Base-by-base conservation (phyloP, 768 basidiomycete species). In the Amanita jacksonii region DNA sequence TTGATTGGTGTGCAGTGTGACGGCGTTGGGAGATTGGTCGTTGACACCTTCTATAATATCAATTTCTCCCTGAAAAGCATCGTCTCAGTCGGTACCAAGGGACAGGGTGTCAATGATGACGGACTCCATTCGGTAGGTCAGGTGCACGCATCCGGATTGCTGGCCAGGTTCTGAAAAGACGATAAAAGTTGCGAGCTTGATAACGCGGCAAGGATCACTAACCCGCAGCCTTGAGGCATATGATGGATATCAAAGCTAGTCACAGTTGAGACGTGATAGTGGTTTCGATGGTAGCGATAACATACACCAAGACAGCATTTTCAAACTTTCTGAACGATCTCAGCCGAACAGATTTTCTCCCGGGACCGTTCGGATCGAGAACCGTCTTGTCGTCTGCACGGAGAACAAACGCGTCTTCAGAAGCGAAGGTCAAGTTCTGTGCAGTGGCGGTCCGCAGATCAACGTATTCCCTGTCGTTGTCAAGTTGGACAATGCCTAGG, bases 1-100 rank as follows among this genome's bases (percentile, higher is more conserved):
- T 61, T 40, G 13, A 42, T 63, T 63, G 3, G 80, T 81, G 56
- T 82, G 79, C 8, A 83, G 64, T 0, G 77, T 73, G 0, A 66
- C 67, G 36, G 63, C 58, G 51, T 81, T 74, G 1, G 75, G 72
- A 3, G 51, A 48, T 38, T 68, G 62, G 51, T 77, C 62, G 52
- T 83, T 82, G 10, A 79, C 72, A 31, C 76, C 74, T 52, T 77
- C 74, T 16, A 76, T 48, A 25, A 77, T 72, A 51, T 77, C 70
- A 18, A 70, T 57, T 45, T 69, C 63, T 9, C 70, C 71, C 64
- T 70, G 16, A 38, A 5, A n/a, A 38, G 24, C 35, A 33, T 18
- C 3, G 3, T 39, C 54, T 5, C n/a, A n/a, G n/a, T n/a, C n/a
- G n/a, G n/a, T n/a, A n/a, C n/a, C n/a, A n/a, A n/a, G n/a, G n/a